These are phyloP conservation scores for Scopulariopsis brevicaulis DNA, from an alignment of 2,329 filamentous ascomycete genomes.

Conservation along the genomic window DNA sequence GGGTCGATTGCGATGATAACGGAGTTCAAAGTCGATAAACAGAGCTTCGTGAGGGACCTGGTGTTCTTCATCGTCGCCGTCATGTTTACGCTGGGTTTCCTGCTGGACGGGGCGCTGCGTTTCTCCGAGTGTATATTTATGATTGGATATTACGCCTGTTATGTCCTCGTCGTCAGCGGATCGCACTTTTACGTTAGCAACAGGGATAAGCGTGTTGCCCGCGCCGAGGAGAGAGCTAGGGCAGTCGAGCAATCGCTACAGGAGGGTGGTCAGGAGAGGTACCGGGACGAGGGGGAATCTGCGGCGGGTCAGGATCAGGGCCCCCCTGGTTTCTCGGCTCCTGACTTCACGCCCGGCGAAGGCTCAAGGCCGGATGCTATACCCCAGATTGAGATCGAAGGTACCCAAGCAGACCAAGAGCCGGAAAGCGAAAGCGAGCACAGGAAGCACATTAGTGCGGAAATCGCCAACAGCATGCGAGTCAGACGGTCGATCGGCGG, in stretches of 20 bases:
- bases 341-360: conserved; percentile 8
- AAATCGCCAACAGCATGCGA: conserved; percentile 89
- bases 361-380: neutral
- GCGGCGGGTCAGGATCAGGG: neutral
- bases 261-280: neutral
- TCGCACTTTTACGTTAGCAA: neutral
- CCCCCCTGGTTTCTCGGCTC: conserved; percentile 4
- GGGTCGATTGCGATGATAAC: conserved; percentile 96
- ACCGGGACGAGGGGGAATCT: neutral
- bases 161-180: conserved; percentile 43
- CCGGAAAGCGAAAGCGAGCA: conserved; percentile 37
- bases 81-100: conserved; percentile 74
- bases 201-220: neutral
- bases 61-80: conserved; percentile 85
- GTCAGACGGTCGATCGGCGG: conserved; percentile 57
- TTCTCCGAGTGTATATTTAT: conserved; percentile 85
- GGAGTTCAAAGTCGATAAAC: conserved; percentile 82
- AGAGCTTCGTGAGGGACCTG: conserved; percentile 85
- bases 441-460: conserved; percentile 59
- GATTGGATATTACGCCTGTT: conserved; percentile 85
- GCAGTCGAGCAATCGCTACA: neutral
- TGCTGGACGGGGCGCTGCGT: conserved; percentile 73
- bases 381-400: conserved; percentile 30
- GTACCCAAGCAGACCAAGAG: conserved; percentile 19
- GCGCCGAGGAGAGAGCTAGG: neutral